Conservation (phyloP, 176 grass and related monocot species). For the Oryza coarctata region DNA sequence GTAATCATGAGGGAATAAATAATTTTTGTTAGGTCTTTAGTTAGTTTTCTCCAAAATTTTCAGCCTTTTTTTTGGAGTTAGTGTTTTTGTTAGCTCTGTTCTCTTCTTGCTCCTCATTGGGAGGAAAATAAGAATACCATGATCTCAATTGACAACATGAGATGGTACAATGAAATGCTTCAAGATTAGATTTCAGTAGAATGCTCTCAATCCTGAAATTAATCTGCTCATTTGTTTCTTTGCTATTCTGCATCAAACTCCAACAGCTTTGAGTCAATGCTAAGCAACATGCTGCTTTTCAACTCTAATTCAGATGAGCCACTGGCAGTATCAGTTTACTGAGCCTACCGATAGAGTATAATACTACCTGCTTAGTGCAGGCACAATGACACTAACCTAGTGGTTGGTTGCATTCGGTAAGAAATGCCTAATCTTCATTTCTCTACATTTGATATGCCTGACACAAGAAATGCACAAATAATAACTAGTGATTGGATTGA, state of each 20-base stretch:
- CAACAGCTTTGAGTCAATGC: not conserved
- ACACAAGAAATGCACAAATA: slow-evolving; percentile 17
- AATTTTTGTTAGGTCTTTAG: slow-evolving; percentile 1
- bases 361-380: slow-evolving; percentile 2
- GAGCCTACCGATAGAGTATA: not conserved
- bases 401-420: slow-evolving; percentile 21
- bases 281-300: slow-evolving; percentile 2
- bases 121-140: slow-evolving; percentile 35
- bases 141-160: slow-evolving; percentile 8
- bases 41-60: not conserved
- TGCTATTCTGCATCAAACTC: slow-evolving; percentile 9
- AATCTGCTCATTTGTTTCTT: not conserved
- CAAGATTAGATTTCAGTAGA: not conserved
- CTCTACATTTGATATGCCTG: slow-evolving; percentile 4
- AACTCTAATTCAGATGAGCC: not conserved
- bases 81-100: not conserved
- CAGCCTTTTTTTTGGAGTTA: not conserved
- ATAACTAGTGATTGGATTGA: not conserved
- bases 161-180: slow-evolving; percentile 2
- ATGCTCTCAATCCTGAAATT: not conserved
- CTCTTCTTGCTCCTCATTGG: not conserved
- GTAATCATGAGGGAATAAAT: slow-evolving; percentile 27
- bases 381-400: not conserved
- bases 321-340: slow-evolving; percentile 15
- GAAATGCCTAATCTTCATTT: too few relatives aligned